Percentiles rank a stretch among this genome's conserved stretches.
Conservation (phyloP, 441 rosid species). For the Geranium incanum region DNA sequence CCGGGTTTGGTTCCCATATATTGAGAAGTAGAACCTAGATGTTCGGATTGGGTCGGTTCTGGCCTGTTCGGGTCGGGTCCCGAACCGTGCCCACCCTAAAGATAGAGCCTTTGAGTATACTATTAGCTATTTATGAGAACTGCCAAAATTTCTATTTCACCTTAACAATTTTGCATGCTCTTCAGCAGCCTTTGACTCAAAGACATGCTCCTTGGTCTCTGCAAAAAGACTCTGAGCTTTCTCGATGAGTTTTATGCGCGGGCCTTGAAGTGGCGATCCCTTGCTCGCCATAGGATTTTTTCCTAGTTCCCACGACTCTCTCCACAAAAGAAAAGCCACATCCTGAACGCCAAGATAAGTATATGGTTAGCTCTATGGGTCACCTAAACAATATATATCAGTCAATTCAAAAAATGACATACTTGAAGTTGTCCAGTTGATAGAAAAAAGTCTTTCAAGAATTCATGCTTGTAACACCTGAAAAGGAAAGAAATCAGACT, state of each 20-base stretch:
- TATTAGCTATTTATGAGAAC: neutral
- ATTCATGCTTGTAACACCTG: conserved; percentile 83
- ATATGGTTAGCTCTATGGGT: conserved; percentile 12
- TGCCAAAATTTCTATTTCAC: conserved; percentile 27
- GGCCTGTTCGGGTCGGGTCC: too few relatives aligned
- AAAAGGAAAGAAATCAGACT: conserved; percentile 18
- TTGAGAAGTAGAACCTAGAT: too few relatives aligned
- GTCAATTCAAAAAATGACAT: conserved; percentile 29
- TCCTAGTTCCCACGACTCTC: conserved; percentile 88
- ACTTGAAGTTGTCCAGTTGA: conserved; percentile 92
- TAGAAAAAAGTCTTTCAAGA: conserved; percentile 88
- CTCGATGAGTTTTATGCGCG: conserved; percentile 85
- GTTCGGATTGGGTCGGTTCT: too few relatives aligned
- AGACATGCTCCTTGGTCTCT: conserved; percentile 82
- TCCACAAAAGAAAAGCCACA: conserved; percentile 93
- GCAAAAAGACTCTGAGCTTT: conserved; percentile 67
- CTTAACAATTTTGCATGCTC: conserved; percentile 90
- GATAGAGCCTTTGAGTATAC: neutral
- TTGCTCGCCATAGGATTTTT: conserved; percentile 95
- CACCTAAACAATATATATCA: neutral
- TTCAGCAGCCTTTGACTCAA: conserved; percentile 95
- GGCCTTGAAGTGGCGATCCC: conserved; percentile 92
- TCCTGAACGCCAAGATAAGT: conserved; percentile 40
- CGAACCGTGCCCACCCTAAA: too few relatives aligned
- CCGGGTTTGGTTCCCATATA: too few relatives aligned